Evolutionary conservation across 2,329 filamentous ascomycete species (phyloP), one percentile per base, ranked within the genome.

Genomic region (Colletotrichum trifolii): DNA sequence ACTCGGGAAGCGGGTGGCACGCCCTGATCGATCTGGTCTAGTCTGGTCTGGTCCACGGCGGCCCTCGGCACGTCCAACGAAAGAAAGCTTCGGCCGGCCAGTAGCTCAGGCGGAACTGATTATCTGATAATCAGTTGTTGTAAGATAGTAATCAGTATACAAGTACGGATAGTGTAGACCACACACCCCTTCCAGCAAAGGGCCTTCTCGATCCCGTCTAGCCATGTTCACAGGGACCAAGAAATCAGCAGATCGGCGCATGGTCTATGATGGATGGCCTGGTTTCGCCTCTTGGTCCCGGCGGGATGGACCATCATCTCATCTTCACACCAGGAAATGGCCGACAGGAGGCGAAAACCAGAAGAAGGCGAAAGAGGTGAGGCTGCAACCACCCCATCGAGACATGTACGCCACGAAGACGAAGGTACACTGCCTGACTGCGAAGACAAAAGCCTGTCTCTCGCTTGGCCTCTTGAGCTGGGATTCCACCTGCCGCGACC

Each of bases 401-500:
- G 25, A 25, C 3, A 25, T 25, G 25, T 25, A 25, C 25, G 5
- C 25, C 5, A 25, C 4, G 25, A 1, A 25, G 25, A 25, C 25
- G 25, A 25, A 25, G 25, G 25, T 25, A 25, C 25, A 17, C 17
- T 17, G 17, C 17, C 17, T 17, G 17, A 43, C 17, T n/a, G 15
- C n/a, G 9, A 15, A 11, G 38, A 43, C 36, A 13, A 35, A 25
- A 36, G 50, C 38, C 36, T 36, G 15, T 25, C 17, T 25, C 25
- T 25, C 25, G 2, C 25, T 47, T 56, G 42, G 40, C 33, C 43
- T 57, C 33, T 39, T 42, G 9, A n/a, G 43, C 17, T 17, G 17
- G 13, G 54, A 58, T 59, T 36, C 60, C 55, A 59, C 60, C 54
- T 64, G 42, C 60, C 60, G 54, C 60, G 39, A 53, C 53, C 48